Evolutionary conservation across 306 rosid genomes (phyloP).

Genomic region (Senna tora): DNA sequence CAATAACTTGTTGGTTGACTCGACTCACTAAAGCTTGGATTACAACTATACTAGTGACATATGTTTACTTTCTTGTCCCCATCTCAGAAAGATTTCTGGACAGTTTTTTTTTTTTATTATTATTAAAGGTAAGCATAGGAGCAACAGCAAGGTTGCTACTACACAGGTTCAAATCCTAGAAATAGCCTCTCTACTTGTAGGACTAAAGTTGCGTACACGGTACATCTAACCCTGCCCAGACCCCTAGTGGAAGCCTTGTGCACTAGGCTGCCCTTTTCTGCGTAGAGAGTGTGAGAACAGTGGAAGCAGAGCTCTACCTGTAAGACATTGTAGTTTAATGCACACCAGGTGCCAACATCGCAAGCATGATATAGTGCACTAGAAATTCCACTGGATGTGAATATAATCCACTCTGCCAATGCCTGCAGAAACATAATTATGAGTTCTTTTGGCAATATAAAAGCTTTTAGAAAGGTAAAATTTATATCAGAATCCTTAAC

Average conservation of each 20-base stretch:
- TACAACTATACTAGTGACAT: constrained; percentile 2
- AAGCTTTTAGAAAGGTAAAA: constrained; percentile 6
- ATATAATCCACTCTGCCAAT: constrained; percentile 83
- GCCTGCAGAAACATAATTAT: constrained; percentile 63
- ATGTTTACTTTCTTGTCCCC: constrained; percentile 3
- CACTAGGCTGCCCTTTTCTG: no score
- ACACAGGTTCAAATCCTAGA: no score
- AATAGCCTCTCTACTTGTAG: no score
- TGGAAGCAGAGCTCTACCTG: constrained; percentile 60
- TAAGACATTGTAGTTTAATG: constrained; percentile 62
- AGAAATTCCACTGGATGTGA: constrained; percentile 83
- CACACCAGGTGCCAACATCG: constrained; percentile 97
- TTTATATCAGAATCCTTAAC: not conserved
- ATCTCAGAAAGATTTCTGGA: constrained; percentile 11
- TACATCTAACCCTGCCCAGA: no score
- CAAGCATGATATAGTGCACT: constrained; percentile 95
- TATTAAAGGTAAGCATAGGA: no score
- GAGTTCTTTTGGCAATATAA: constrained; percentile 26
- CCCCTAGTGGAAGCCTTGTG: no score
- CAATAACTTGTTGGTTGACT: not conserved
- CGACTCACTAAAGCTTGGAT: constrained; percentile 1
- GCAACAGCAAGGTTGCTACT: no score
- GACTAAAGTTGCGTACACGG: no score
- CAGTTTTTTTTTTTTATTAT: not conserved
- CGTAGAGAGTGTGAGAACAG: constrained; percentile 14